A percentile compares a stretch with the other conserved stretches of the same genome.
These are phyloP conservation scores for Suhomyces atakaporum DNA, from an alignment of 1,139 yeast species.

Conservation along the genomic window DNA sequence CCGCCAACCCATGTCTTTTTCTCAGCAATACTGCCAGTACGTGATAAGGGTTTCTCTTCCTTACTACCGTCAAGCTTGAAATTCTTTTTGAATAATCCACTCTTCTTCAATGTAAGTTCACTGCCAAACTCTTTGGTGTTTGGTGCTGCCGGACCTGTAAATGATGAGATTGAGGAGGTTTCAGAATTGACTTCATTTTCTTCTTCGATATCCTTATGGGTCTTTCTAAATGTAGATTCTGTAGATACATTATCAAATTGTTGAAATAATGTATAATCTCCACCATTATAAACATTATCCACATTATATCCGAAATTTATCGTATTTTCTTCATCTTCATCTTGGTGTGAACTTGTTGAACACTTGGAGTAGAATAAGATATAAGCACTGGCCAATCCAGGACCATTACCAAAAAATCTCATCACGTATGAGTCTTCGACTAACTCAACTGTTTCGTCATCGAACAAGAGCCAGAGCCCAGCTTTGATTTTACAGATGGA, in stretches of 20 bases:
- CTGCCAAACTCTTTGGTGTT: slow-evolving; percentile 5
- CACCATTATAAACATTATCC: slow-evolving; percentile 35
- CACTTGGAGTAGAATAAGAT: slow-evolving; percentile 66
- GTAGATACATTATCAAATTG: slow-evolving; percentile 10
- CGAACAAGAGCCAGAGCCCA: slow-evolving; percentile 88
- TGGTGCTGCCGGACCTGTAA: slow-evolving; percentile 6
- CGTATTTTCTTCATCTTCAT: slow-evolving; percentile 27
- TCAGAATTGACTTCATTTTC: slow-evolving; percentile 14
- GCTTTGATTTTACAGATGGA: slow-evolving; percentile 77
- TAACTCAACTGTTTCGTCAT: slow-evolving; percentile 91
- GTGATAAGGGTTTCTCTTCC: slow-evolving; percentile 13
- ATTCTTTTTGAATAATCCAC: slow-evolving; percentile 33
- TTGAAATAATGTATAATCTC: slow-evolving; percentile 14
- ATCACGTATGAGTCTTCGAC: slow-evolving; percentile 83
- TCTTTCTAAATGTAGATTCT: slow-evolving; percentile 16
- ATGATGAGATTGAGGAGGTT: slow-evolving; percentile 12
- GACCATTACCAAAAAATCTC: slow-evolving; percentile 86
- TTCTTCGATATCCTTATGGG: slow-evolving; percentile 14
- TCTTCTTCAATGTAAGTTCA: slow-evolving; percentile 12
- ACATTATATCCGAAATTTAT: slow-evolving; percentile 40
- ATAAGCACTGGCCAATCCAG: slow-evolving; percentile 90
- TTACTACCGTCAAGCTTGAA: slow-evolving; percentile 28
- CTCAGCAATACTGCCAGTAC: slow-evolving; percentile 22
- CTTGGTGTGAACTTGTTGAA: slow-evolving; percentile 25
- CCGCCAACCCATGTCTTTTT: slow-evolving; percentile 50